phyloP scores from a whole-genome alignment of 2,329 filamentous ascomycete genomes.

The Eurotiales sp. region DNA sequence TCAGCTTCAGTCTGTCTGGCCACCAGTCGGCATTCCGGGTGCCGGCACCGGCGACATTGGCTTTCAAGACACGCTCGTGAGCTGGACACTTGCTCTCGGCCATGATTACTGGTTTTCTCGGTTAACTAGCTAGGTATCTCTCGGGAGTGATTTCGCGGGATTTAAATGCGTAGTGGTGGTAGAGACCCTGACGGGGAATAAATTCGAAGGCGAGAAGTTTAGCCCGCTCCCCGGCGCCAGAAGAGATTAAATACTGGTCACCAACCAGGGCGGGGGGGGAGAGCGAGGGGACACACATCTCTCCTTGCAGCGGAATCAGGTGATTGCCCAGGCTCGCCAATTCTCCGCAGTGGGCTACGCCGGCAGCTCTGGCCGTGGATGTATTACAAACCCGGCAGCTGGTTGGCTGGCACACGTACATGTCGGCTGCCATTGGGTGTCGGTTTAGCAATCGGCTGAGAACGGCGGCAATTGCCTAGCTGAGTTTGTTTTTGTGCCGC shows the following conservation, averaged over 20 bases:
- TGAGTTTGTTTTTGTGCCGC: neutral
- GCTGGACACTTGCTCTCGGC: slow-evolving; percentile 13
- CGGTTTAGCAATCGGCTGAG: neutral
- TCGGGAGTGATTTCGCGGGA: neutral
- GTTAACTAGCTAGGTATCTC: neutral
- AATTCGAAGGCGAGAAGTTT: no score
- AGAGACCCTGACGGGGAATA: no score
- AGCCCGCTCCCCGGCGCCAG: no score
- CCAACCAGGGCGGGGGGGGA: neutral
- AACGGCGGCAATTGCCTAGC: neutral
- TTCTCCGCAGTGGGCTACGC: neutral
- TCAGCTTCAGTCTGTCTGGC: slow-evolving; percentile 64
- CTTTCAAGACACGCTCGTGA: slow-evolving; percentile 1
- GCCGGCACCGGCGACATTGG: slow-evolving; percentile 55
- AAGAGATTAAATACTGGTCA: neutral
- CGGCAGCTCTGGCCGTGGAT: neutral
- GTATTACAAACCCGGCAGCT: neutral
- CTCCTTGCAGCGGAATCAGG: neutral
- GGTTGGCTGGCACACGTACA: neutral
- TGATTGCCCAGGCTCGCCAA: neutral
- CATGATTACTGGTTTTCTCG: neutral
- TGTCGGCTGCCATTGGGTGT: neutral
- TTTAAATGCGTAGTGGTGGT: no score
- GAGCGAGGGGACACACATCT: neutral
- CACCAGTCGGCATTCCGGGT: slow-evolving; percentile 70